These are phyloP conservation scores for Hansenula sp. DNA, from an alignment of 1,139 yeast genomes.

Conservation along the genomic window DNA sequence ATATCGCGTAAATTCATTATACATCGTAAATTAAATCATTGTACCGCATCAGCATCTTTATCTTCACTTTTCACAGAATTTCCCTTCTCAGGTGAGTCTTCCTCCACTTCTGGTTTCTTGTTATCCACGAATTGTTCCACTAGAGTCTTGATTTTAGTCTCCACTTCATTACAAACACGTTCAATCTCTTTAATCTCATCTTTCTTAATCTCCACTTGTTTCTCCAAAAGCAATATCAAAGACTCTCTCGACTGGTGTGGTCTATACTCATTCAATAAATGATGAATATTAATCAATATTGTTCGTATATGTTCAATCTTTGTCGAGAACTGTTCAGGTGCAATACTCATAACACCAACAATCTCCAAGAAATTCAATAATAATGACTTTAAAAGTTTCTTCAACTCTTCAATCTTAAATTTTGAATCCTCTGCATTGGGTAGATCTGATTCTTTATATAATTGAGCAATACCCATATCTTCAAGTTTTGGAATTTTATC, in stretches of 20 bases:
- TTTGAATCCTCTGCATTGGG: constrained; percentile 29
- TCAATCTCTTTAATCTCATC: constrained; percentile 51
- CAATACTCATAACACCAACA: constrained; percentile 63
- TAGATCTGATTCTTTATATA: constrained; percentile 38
- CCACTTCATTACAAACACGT: constrained; percentile 40
- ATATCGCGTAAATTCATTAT: no score
- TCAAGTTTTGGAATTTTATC: constrained; percentile 65
- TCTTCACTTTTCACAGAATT: background rate
- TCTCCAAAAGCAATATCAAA: constrained; percentile 63
- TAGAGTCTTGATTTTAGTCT: constrained; percentile 31
- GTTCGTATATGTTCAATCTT: constrained; percentile 70
- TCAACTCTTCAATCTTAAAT: constrained; percentile 60
- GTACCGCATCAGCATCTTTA: constrained; percentile 1
- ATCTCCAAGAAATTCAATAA: constrained; percentile 70
- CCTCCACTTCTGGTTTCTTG: background rate
- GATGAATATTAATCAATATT: constrained; percentile 79
- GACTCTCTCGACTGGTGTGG: constrained; percentile 89
- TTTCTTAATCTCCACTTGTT: constrained; percentile 52
- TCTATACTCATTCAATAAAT: constrained; percentile 74
- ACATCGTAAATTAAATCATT: no score
- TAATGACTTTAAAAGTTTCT: constrained; percentile 63
- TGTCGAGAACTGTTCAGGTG: constrained; percentile 60
- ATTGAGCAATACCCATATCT: constrained; percentile 64
- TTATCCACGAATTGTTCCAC: constrained; percentile 21
- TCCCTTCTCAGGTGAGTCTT: background rate